Evolutionary conservation across 805 yeast species (phyloP).

Genomic region (Ogataea haglerorum): DNA sequence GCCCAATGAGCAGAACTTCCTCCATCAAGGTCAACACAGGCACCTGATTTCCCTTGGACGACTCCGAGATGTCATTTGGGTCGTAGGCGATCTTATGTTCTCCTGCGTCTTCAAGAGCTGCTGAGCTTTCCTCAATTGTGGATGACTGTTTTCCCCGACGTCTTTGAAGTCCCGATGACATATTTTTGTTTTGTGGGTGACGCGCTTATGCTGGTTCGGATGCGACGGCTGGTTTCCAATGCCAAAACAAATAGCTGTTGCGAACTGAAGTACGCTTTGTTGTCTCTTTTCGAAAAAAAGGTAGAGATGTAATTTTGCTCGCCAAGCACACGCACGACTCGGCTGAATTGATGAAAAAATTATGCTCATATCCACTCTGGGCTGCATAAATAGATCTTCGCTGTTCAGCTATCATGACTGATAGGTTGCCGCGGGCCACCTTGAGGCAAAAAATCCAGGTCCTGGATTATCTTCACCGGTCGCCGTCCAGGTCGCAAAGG

Average conservation of each 20-base stretch:
- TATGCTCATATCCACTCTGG: neutral
- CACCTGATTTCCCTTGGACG: conserved; percentile 35
- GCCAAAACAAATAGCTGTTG: neutral
- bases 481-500: conserved; percentile 29
- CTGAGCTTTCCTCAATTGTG: conserved; percentile 20
- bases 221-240: neutral
- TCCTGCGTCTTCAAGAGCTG: conserved; percentile 10
- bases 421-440: conserved; percentile 30
- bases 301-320: neutral
- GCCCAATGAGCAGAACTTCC: conserved; percentile 88
- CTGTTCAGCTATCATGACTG: neutral
- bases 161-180: conserved; percentile 63
- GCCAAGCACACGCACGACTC: conserved; percentile 8
- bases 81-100: conserved; percentile 75
- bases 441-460: conserved; percentile 33
- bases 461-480: conserved; percentile 31
- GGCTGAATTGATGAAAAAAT: neutral
- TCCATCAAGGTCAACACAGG: conserved; percentile 93
- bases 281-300: conserved; percentile 10
- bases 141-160: conserved; percentile 48
- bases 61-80: conserved; percentile 57
- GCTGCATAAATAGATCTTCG: neutral
- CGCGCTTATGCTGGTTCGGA: neutral
- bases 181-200: conserved; percentile 1
- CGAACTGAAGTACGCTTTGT: conserved; percentile 5